These are phyloP conservation scores for Westerdykella sp. DNA, from an alignment of 2,329 filamentous ascomycete genomes.

Conservation along the genomic window DNA sequence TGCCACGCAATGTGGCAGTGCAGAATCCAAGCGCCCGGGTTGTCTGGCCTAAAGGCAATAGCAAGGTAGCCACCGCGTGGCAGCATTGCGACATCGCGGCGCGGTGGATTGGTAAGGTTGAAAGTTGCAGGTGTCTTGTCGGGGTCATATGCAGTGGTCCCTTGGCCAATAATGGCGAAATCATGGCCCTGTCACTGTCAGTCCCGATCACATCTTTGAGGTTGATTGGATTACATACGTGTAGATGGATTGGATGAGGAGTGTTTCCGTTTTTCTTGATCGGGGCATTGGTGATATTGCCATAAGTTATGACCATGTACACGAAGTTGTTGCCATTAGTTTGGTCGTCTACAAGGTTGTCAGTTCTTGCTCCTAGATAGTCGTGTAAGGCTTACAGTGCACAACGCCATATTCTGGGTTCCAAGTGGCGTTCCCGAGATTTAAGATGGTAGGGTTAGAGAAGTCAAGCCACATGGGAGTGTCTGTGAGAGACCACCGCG, in stretches of 20 bases:
- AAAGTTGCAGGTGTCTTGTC: conserved; percentile 3
- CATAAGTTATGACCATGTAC: conserved; percentile 16
- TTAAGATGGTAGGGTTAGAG: conserved; percentile 12
- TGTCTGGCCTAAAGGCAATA: conserved; percentile 20
- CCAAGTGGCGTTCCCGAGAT: conserved; percentile 12
- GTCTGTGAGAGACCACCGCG: conserved; percentile 14
- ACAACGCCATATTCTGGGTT: conserved; percentile 14
- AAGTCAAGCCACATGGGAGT: conserved; percentile 17
- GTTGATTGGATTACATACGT: conserved; percentile 1
- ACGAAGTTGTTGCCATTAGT: conserved; percentile 10
- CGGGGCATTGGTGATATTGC: conserved; percentile 1
- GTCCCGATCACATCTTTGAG: background rate
- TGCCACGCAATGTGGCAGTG: conserved; percentile 27
- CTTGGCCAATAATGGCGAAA: conserved; percentile 22
- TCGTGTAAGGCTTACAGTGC: conserved; percentile 1
- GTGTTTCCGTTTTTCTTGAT: conserved; percentile 1
- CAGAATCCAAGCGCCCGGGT: conserved; percentile 33
- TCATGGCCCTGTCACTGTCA: conserved; percentile 9
- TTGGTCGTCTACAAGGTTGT: conserved; percentile 7
- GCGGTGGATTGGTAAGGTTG: conserved; percentile 12
- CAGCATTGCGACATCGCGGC: conserved; percentile 18
- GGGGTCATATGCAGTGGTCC: conserved; percentile 15
- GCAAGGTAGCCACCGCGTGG: conserved; percentile 31
- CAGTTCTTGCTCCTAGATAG: background rate
- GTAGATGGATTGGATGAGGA: conserved; percentile 25